Evolutionary conservation across 768 basidiomycete species (phyloP).

Genomic region (Saitozyma podzolica): DNA sequence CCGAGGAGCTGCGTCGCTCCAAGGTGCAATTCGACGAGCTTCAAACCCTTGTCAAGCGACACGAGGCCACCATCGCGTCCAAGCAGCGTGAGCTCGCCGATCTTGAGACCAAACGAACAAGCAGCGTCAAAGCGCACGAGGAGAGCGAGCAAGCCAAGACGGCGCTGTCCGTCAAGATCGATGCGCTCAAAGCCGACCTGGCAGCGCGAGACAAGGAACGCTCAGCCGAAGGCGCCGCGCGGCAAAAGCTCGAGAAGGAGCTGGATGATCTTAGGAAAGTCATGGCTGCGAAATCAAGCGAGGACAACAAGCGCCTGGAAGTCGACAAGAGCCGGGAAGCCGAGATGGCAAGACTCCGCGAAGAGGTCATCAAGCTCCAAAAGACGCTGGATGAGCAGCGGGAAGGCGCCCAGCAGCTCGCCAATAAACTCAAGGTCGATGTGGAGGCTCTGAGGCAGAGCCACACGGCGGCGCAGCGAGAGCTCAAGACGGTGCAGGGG

Average conservation of each 20-base stretch:
- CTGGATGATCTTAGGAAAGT: slow-evolving; percentile 81
- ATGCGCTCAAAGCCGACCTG: slow-evolving; percentile 58
- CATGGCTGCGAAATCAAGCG: slow-evolving; percentile 79
- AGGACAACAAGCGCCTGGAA: slow-evolving; percentile 78
- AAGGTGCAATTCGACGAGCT: slow-evolving; percentile 78
- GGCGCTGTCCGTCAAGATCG: slow-evolving; percentile 25
- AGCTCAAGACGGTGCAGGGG: slow-evolving; percentile 59
- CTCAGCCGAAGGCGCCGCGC: slow-evolving; percentile 17
- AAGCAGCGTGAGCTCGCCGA: slow-evolving; percentile 52
- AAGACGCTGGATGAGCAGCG: slow-evolving; percentile 69
- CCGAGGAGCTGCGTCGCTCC: slow-evolving; percentile 67
- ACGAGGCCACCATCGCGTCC: slow-evolving; percentile 68
- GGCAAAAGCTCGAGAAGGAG: slow-evolving; percentile 70
- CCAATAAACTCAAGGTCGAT: slow-evolving; percentile 74
- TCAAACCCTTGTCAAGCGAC: slow-evolving; percentile 73
- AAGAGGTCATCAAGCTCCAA: slow-evolving; percentile 64
- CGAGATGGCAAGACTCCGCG: slow-evolving; percentile 73
- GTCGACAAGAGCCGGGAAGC: slow-evolving; percentile 83
- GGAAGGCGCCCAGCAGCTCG: slow-evolving; percentile 62
- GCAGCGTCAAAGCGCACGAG: slow-evolving; percentile 22
- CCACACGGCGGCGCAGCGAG: slow-evolving; percentile 64
- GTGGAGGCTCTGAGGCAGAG: slow-evolving; percentile 67
- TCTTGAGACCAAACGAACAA: slow-evolving; percentile 18
- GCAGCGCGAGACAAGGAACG: slow-evolving; percentile 55
- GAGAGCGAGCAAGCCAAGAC: slow-evolving; percentile 24